Percentiles rank a stretch among this genome's conserved stretches.
Conservation (phyloP, 169 alveolate species). For the Amoebophrya sp. region DNA sequence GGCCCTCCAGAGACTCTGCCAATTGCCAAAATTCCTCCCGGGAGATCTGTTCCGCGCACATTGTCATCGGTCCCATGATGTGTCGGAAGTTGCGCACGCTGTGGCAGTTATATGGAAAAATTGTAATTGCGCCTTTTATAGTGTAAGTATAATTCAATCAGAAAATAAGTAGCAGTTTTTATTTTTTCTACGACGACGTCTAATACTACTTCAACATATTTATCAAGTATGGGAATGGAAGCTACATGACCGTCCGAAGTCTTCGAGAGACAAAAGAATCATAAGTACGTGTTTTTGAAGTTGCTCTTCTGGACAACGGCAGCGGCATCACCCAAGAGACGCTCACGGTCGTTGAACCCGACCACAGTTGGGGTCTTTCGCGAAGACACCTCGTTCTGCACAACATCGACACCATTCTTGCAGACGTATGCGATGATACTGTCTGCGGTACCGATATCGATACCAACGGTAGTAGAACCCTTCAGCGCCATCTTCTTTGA, state of each 20-base stretch:
- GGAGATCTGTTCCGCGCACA: background rate
- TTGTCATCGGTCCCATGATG: background rate
- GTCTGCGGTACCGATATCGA: background rate
- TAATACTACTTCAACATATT: too few relatives aligned
- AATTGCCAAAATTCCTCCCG: constrained; percentile 1
- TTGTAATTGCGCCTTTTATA: too few relatives aligned
- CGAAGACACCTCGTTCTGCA: constrained; percentile 17
- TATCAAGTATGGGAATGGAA: too few relatives aligned
- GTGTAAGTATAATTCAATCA: too few relatives aligned
- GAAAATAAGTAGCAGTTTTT: too few relatives aligned
- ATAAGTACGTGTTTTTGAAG: background rate
- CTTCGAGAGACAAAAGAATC: too few relatives aligned
- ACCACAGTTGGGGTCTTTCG: constrained; percentile 21
- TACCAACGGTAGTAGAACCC: background rate
- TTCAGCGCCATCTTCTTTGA: background rate
- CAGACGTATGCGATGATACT: constrained; percentile 6
- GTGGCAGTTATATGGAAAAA: too few relatives aligned
- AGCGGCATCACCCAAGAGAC: background rate
- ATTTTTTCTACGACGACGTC: too few relatives aligned
- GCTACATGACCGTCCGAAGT: too few relatives aligned
- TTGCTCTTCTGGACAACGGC: background rate
- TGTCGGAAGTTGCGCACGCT: constrained; percentile 17
- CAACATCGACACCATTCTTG: background rate
- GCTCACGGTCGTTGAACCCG: constrained; percentile 23
- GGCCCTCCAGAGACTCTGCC: background rate